Evolutionary conservation across 768 basidiomycete species (phyloP).

Genomic region (Amanita rimosa): DNA sequence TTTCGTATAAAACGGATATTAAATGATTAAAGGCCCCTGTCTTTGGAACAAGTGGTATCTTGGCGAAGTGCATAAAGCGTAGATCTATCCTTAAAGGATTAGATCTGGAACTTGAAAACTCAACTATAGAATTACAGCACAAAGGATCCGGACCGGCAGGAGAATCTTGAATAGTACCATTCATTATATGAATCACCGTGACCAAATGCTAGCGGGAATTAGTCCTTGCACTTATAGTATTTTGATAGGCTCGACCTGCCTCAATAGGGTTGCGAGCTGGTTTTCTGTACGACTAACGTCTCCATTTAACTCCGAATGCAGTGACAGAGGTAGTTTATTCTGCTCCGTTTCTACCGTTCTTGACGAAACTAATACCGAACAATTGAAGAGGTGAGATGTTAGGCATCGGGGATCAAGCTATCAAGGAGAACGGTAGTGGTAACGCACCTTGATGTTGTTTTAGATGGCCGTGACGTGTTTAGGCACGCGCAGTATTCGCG

Average conservation of each 20-base stretch:
- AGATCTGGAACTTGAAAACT: slow-evolving; percentile 1
- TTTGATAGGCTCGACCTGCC: slow-evolving; percentile 7
- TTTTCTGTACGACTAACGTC: neutral
- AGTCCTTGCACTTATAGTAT: slow-evolving; percentile 4
- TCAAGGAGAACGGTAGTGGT: neutral
- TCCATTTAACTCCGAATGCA: slow-evolving; percentile 2
- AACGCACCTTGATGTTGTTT: neutral
- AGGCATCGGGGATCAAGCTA: neutral
- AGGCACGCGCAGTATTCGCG: slow-evolving; percentile 7
- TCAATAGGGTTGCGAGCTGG: neutral
- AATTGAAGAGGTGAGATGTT: neutral
- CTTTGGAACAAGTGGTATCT: neutral
- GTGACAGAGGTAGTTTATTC: neutral
- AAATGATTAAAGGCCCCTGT: slow-evolving; percentile 3
- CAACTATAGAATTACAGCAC: neutral
- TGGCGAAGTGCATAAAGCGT: neutral
- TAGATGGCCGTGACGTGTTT: neutral
- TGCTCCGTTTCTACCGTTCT: too few relatives aligned
- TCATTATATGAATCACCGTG: slow-evolving; percentile 7
- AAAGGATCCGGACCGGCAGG: slow-evolving; percentile 2
- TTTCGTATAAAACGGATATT: slow-evolving; percentile 6
- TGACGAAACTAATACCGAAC: neutral
- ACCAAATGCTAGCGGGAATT: slow-evolving; percentile 5
- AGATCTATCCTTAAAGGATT: neutral
- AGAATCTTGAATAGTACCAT: slow-evolving; percentile 1